Base-by-base conservation (phyloP, 306 rosid species). In the Fragaria nilgerrensis region DNA sequence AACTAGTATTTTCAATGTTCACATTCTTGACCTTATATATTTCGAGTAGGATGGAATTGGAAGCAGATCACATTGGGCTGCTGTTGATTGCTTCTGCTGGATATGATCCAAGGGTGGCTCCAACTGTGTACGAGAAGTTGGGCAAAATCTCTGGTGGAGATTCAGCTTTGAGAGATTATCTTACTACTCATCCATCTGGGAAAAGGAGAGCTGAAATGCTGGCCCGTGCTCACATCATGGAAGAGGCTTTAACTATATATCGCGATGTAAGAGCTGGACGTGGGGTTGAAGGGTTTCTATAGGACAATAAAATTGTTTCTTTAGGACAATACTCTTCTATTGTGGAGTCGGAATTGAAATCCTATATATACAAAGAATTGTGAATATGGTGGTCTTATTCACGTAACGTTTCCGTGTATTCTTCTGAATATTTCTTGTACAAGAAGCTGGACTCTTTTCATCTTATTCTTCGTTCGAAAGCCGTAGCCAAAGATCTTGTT, bases 21-120 rank as follows among this genome's bases (percentile, higher is more conserved):
- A 68, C 52, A 68, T 75, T 29, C 47, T 45, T 48, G 23, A 72
- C 61, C 44, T 10, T 52, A 62, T 58, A 44, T 80, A 13, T 74
- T 76, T 79, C 48, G 1, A 34, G 45, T 68, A 93, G 96, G 90
- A 87, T 86, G 92, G 97, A 94, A 86, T 81, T 91, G 78, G 96
- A 94, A 86, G 98, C 98, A 0, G 98, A 94, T 77, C 88, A 94
- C 80, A 87, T 91, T 19, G 98, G 96, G 59, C 76, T 94, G 82
- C 78, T 91, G 15, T 77, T 91, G 85, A 20, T 90, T 4, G 95
- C 97, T 63, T 92, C 92, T 4, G 96, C 92, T 4, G 97, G 97
- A 65, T 95, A 81, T 56, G 94, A 94, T 80, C 97, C 93, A 0
- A 80, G 94, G 59, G 86, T 85, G 55, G 98, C 97, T 6, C 97